Conservation (phyloP, 805 yeast genomes). For the Helenozyma baotianmanensis region DNA sequence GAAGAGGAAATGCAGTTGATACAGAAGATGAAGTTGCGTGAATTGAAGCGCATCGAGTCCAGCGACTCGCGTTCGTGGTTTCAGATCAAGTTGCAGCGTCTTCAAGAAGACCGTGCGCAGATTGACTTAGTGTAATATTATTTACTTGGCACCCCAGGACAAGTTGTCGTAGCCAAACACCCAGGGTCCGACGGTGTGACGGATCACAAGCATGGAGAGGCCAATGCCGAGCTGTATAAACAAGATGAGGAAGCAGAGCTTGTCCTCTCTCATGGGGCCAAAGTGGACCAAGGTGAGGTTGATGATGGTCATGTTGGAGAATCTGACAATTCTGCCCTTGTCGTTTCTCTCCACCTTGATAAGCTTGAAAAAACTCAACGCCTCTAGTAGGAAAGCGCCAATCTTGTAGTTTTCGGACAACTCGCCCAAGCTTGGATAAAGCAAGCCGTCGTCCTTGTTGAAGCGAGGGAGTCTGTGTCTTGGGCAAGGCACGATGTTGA, state of each 20-base stretch:
- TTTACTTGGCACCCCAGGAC: constrained; percentile 34
- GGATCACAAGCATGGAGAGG: constrained; percentile 53
- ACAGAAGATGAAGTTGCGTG: constrained; percentile 1
- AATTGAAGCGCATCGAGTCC: not conserved
- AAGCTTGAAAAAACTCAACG: constrained; percentile 48
- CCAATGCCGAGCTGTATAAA: constrained; percentile 65
- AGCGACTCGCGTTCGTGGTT: not conserved
- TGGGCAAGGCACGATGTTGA: constrained; percentile 87
- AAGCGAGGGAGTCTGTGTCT: constrained; percentile 88
- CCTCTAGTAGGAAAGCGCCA: constrained; percentile 29
- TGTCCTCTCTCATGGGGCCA: constrained; percentile 88
- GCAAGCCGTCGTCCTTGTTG: constrained; percentile 58
- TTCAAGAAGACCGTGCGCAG: too few species aligned
- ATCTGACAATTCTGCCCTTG: constrained; percentile 30
- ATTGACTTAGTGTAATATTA: too few species aligned
- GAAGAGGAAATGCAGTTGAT: not conserved
- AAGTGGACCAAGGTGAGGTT: constrained; percentile 78
- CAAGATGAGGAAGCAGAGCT: constrained; percentile 57
- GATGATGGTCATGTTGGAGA: constrained; percentile 84
- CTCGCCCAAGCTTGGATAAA: constrained; percentile 57
- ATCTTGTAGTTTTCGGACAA: constrained; percentile 24
- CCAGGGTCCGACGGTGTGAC: constrained; percentile 84
- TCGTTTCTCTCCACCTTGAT: constrained; percentile 31
- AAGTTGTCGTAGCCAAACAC: constrained; percentile 87
- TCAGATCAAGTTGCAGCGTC: too few species aligned